phyloP scores from a whole-genome alignment of 306 rosid genomes.

The Medicago arabica region DNA sequence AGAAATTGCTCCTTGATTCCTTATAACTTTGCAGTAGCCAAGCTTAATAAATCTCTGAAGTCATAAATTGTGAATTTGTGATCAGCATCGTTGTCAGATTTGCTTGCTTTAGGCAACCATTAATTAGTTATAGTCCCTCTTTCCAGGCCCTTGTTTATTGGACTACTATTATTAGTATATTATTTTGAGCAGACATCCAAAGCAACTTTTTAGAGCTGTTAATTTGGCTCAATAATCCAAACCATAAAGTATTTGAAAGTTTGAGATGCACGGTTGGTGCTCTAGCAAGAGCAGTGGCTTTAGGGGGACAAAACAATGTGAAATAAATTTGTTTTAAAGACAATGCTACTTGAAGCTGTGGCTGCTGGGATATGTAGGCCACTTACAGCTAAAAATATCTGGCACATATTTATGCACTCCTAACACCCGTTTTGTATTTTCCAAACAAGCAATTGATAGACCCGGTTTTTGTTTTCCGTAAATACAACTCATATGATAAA shows the following conservation, averaged over 20 bases:
- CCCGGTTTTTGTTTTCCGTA: no score
- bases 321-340: neutral
- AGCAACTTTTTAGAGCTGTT: conserved; percentile 24
- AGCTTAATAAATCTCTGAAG: neutral
- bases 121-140: neutral
- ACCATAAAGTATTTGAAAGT: conserved; percentile 12
- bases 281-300: conserved; percentile 3
- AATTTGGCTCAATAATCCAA: neutral
- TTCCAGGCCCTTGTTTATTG: neutral
- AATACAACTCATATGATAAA: no score
- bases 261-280: conserved; percentile 26
- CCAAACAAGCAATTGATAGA: neutral
- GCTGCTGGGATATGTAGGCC: conserved; percentile 27
- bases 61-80: neutral
- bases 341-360: conserved; percentile 21
- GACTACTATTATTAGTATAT: conserved; percentile 4
- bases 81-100: conserved; percentile 7
- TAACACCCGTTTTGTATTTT: neutral
- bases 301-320: conserved; percentile 3
- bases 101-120: conserved; percentile 21
- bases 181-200: conserved; percentile 38
- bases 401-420: conserved; percentile 24
- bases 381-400: neutral
- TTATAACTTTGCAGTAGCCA: neutral
- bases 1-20: neutral